Evolutionary conservation across 2,329 filamentous ascomycete genomes (phyloP), one percentile per base, ranked within the genome.

Genomic region (Rhynchosporium agropyri): DNA sequence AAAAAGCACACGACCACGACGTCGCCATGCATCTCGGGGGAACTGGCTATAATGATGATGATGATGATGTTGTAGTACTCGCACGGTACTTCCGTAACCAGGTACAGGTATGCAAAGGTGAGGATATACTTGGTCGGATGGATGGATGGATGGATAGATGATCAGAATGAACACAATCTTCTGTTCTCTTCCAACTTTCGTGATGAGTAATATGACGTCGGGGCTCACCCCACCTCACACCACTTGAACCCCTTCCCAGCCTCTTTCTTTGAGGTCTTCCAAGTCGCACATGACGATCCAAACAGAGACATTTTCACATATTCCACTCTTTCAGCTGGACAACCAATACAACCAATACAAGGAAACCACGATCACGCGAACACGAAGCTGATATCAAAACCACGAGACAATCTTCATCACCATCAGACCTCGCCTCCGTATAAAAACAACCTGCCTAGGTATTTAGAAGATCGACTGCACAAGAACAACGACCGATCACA

Each of bases 171-270:
- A 20, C 20, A 20, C 20, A 20, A 20, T 20, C 20, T 20, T 20
- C 20, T 20, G 20, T 20, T 20, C 20, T 20, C 20, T 20, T 28
- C 7, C 31, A 15, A 38, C 3, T 42, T 42, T 36, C 13, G 2
- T 59, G 56, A 42, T 63, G 57, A 61, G 49, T 60, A 61, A 65
- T 50, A 58, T 65, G 63, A 63, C 63, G 60, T 63, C 53, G 54
- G 26, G 46, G 4, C 5, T 3, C 48, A 8, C 13, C 31, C 10
- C 45, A 31, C 29, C 45, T 38, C 31, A 31, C 48, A 60, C 51
- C 31, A 31, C 43, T 49, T 60, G 20, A 38, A 38, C 33, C 49
- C 49, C 15, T 12, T 31, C 50, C 50, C 36, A 54, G 33, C 50
- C 50, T 54, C 50, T 29, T 46, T 53, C 50, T 40, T 40, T n/a